A percentile compares a stretch with the other conserved stretches of the same genome.
These are phyloP conservation scores for Sclerotinia sclerotiorum DNA, from an alignment of 2,329 filamentous ascomycete genomes.

Conservation along the genomic window DNA sequence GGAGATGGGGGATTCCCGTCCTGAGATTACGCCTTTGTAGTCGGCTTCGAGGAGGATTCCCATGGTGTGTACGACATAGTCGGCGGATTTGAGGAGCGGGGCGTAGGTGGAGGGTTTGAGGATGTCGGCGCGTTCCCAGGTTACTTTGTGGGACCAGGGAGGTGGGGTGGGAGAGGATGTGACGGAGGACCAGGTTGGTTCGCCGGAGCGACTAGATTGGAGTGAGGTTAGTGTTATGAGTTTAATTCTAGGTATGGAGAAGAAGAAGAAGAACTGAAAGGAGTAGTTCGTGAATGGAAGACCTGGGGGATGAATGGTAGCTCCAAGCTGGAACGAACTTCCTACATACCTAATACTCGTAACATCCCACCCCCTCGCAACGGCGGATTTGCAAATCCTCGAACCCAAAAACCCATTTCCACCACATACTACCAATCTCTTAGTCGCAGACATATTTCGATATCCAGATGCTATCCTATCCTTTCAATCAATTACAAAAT, in stretches of 20 bases:
- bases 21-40: slow-evolving; percentile 89
- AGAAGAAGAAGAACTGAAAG: neutral
- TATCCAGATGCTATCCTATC: no score
- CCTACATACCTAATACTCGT: slow-evolving; percentile 79
- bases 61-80: slow-evolving; percentile 91
- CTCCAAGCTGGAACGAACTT: neutral
- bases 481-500: neutral
- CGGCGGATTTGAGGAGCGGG: slow-evolving; percentile 72
- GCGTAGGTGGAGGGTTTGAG: slow-evolving; percentile 71
- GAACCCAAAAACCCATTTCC: slow-evolving; percentile 89
- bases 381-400: slow-evolving; percentile 87
- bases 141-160: slow-evolving; percentile 76
- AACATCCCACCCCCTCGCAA: slow-evolving; percentile 84
- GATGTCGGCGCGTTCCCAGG: slow-evolving; percentile 82
- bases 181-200: slow-evolving; percentile 80
- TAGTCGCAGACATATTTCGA: slow-evolving; percentile 46
- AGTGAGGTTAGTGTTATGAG: neutral
- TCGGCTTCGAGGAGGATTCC: slow-evolving; percentile 95
- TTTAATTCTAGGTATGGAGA: neutral
- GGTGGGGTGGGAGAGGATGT: slow-evolving; percentile 67
- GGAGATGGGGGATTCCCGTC: slow-evolving; percentile 75
- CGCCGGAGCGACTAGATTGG: slow-evolving; percentile 77
- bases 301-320: neutral
- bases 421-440: slow-evolving; percentile 85
- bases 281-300: slow-evolving; percentile 32